A percentile compares a stretch with the other conserved stretches of the same genome.
Evolutionary conservation across 2,329 filamentous ascomycete species (phyloP).

Genomic region (Grosmannia clavigera): DNA sequence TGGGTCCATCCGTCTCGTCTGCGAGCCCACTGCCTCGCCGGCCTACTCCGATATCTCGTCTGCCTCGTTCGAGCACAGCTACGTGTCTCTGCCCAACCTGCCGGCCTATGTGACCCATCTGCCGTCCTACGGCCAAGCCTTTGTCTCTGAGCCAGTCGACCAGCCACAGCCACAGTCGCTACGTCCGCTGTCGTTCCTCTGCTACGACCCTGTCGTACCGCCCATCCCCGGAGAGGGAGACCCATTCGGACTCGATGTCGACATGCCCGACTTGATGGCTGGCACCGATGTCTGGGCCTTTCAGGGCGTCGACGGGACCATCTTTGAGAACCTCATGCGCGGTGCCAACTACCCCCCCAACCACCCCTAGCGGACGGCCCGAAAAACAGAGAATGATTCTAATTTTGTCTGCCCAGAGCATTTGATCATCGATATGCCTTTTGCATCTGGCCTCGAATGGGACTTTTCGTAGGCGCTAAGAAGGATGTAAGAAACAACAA

Average conservation of each 20-base stretch:
- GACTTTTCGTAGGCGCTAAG: too few species aligned
- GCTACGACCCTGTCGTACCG: not conserved
- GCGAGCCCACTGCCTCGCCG: not conserved
- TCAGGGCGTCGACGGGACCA: slow-evolving; percentile 20
- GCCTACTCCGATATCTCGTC: not conserved
- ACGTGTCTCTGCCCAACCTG: not conserved
- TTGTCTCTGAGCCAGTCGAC: not conserved
- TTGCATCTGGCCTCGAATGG: too few species aligned
- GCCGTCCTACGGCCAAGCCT: not conserved
- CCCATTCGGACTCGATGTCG: not conserved
- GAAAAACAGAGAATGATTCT: too few species aligned
- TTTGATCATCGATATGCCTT: too few species aligned
- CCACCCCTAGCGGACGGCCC: not conserved
- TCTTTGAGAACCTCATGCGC: slow-evolving; percentile 16
- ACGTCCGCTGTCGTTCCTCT: not conserved
- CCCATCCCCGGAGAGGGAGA: not conserved
- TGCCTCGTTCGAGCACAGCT: not conserved
- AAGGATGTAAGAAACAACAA: not conserved
- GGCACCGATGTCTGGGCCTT: slow-evolving; percentile 19
- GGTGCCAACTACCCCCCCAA: not conserved
- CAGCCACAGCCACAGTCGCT: not conserved
- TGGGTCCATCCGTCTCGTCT: slow-evolving; percentile 1
- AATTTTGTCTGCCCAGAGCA: too few species aligned
- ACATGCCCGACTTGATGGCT: slow-evolving; percentile 13
- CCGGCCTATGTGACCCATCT: not conserved